Base-by-base conservation (phyloP, 768 basidiomycete genomes). In the Tulasnella sp. region DNA sequence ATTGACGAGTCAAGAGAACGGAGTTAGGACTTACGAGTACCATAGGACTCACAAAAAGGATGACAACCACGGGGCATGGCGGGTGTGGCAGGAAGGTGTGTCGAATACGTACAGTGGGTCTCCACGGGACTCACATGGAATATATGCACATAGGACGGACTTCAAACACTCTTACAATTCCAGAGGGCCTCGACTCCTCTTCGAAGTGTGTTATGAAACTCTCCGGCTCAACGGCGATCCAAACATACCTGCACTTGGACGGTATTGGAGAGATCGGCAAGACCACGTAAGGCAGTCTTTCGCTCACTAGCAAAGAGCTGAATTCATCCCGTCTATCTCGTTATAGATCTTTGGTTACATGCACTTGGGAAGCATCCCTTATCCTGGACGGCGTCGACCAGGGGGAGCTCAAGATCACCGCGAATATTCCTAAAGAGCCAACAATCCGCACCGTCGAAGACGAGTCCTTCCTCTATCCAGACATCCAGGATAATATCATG, bases 301-400 rank as follows among this genome's bases (percentile, higher is more conserved):
- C 35, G 5, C 16, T 5, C 40, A 16, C 70, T 35, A 1, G 18
- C 20, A 0, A 7, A 23, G 13, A 5, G 18, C 16, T 70, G 16
- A 37, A 18, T 29, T 0, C 29, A 18, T 6, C 16, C 6, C 0
- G 35, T 13, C 70, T n/a, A 0, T 9, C 18, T 9, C 35, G 23
- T 35, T 70, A 5, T 13, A 70, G 70, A 0, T 37, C 26, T 42
- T 32, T 5, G 29, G 40, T 70, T 20, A 70, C 7, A 20, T 18
- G 18, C 18, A 13, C 29, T 11, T 70, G 70, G 70, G 70, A 35
- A 15, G 40, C 70, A 35, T 42, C 35, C 35, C 70, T 70, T 42
- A 35, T 70, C 70, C 29, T 70, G 20, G 70, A 70, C 70, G 70
- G 70, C 13, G 70, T 70, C 18, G 70, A 70, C 32, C 16, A 70